A percentile compares a stretch with the other conserved stretches of the same genome.
Evolutionary conservation across 306 rosid genomes (phyloP).

Genomic region (Rubus parviflorus): DNA sequence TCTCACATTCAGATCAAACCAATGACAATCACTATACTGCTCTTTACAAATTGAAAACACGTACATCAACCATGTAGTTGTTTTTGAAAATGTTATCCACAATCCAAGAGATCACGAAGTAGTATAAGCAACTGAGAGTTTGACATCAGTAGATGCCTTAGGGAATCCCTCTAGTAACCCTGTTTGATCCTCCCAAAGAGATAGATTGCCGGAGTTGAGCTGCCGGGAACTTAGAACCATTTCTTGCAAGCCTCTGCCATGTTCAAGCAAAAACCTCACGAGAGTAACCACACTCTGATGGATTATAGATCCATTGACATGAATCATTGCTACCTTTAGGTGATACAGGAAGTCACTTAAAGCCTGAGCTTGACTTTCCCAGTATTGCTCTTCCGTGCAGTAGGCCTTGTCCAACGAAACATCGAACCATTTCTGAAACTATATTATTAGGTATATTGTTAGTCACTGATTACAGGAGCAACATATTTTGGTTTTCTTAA

Average conservation of each 20-base stretch:
- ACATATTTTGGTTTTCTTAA: no score
- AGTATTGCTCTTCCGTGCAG: neutral
- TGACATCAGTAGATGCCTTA: neutral
- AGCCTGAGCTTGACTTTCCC: neutral
- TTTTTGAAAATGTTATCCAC: no score
- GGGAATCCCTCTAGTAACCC: neutral
- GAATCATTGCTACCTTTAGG: neutral
- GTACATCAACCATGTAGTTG: no score
- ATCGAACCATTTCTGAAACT: neutral
- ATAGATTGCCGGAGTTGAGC: neutral
- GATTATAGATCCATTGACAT: no score
- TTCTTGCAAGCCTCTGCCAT: no score
- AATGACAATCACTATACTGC: no score
- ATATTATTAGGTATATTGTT: neutral
- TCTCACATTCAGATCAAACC: no score
- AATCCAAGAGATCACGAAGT: no score
- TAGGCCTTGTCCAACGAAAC: neutral
- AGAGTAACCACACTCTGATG: no score
- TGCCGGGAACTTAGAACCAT: neutral
- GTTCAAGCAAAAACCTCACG: no score
- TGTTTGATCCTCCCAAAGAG: neutral
- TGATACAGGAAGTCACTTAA: neutral
- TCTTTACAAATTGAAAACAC: no score
- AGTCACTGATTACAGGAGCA: no score
- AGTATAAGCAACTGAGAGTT: neutral